These are phyloP conservation scores for Claviceps sp. DNA, from an alignment of 2,329 filamentous ascomycete species.

Conservation along the genomic window DNA sequence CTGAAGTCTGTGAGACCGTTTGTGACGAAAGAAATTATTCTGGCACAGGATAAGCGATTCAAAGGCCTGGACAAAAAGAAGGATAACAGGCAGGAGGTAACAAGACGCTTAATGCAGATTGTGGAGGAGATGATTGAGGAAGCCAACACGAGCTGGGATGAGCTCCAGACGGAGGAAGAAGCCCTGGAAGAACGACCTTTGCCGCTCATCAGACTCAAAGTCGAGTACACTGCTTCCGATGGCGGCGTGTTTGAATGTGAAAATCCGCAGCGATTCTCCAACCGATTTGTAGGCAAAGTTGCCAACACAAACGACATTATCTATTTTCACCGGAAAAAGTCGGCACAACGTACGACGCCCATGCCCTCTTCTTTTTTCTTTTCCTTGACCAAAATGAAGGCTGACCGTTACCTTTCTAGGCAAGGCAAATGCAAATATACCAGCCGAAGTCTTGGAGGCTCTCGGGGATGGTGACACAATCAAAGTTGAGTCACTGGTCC, in stretches of 20 bases:
- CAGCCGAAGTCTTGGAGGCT: conserved; percentile 49
- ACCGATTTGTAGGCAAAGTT: conserved; percentile 77
- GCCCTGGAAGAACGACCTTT: conserved; percentile 52
- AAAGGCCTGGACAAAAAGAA: conserved; percentile 66
- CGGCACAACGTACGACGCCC: conserved; percentile 22
- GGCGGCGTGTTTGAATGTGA: conserved; percentile 81
- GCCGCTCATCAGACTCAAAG: conserved; percentile 76
- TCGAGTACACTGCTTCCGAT: conserved; percentile 77
- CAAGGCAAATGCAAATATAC: conserved; percentile 29
- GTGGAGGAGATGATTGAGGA: conserved; percentile 81
- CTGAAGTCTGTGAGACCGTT: conserved; percentile 86
- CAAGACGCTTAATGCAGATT: conserved; percentile 58
- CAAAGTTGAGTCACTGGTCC: conserved; percentile 78
- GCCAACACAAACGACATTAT: conserved; percentile 92
- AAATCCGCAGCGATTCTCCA: conserved; percentile 92
- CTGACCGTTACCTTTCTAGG: conserved; percentile 8
- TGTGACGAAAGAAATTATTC: conserved; percentile 67
- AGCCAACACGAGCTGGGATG: conserved; percentile 68
- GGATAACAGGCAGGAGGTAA: conserved; percentile 73
- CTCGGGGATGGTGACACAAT: conserved; percentile 49
- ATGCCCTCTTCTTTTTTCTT: not conserved
- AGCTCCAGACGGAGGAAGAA: conserved; percentile 54
- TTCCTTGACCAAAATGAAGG: not conserved
- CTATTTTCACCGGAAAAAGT: conserved; percentile 83
- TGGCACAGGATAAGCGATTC: conserved; percentile 64